Evolutionary conservation across 2,329 filamentous ascomycete species (phyloP), one percentile per base, ranked within the genome.

Genomic region (Simplicillium sp.): DNA sequence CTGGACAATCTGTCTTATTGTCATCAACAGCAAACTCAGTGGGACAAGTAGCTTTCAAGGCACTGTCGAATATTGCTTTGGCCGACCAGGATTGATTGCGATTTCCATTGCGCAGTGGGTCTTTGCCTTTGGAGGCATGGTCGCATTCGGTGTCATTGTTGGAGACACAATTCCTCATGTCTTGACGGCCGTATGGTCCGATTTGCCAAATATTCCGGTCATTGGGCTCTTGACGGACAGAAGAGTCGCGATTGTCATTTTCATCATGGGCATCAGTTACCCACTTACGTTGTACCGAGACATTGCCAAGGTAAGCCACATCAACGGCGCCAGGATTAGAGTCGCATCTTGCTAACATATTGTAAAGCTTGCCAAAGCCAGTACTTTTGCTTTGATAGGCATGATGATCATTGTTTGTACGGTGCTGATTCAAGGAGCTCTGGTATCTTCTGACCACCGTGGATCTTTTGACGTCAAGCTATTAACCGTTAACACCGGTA

Each of bases 51-150:
- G 85, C 42, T 98, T 97, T 58, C 92, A 98, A 66, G 85, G 87
- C 32, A 98, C 92, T 1, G 88, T 98, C 57, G 83, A 96, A 64
- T 81, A 90, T 62, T 98, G 92, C 66, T 98, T 95, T 65, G 92
- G 92, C 6, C 82, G 79, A 54, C 73, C 82, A 14, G 92, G 92
- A 0, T 71, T 98, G 42, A 78, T 98, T 49, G 90, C 92, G 44
- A 96, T 98, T 50, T 74, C 68, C 45, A 49, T 97, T 46, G 92
- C 92, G 38, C 92, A 98, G 67, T 98, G 90, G 90, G 83, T 87
- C 20, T 98, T 98, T 71, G 92, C 92, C 3, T 98, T 97, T 68
- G 92, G 92, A 42, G 92, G 92, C 48, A 98, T 98, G 92, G 80
- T 98, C 42, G 92, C 92, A 12, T 98, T 97, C 61, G 92, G 89